Evolutionary conservation across 495 filamentous ascomycete genomes (phyloP).

Genomic region (Trichoderma virens): DNA sequence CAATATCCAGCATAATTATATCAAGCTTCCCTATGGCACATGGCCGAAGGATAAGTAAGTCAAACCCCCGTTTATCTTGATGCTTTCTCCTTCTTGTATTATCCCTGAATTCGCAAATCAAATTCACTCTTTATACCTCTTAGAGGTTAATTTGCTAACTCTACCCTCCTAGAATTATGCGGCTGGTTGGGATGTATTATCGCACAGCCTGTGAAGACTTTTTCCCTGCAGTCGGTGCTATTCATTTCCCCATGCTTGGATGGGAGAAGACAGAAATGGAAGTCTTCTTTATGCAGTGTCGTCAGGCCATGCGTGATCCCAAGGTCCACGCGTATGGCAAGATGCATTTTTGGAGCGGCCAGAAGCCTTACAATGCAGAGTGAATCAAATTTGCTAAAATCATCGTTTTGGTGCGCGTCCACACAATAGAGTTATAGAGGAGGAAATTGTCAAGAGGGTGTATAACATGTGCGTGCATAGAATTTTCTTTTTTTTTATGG

Average conservation of each 20-base stretch:
- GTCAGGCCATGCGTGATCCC: conserved; percentile 43
- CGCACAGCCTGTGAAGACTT: conserved; percentile 30
- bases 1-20: conserved; percentile 41
- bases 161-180: conserved; percentile 20
- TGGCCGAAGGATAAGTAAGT: conserved; percentile 45
- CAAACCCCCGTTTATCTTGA: conserved; percentile 1
- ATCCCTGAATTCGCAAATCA: no score
- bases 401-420: no score
- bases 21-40: conserved; percentile 45
- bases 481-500: no score
- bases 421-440: no score
- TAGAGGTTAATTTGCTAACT: not conserved
- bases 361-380: conserved; percentile 8
- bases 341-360: conserved; percentile 18
- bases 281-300: conserved; percentile 36
- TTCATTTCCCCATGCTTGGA: conserved; percentile 43
- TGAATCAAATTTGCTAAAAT: not conserved
- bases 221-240: conserved; percentile 28
- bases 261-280: conserved; percentile 46
- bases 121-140: no score
- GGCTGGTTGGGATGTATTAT: conserved; percentile 33
- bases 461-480: no score
- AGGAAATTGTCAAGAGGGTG: no score
- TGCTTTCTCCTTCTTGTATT: not conserved
- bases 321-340: conserved; percentile 41